Conservation (phyloP, 208 protist genomes). For the Trypanosoma avium region DNA sequence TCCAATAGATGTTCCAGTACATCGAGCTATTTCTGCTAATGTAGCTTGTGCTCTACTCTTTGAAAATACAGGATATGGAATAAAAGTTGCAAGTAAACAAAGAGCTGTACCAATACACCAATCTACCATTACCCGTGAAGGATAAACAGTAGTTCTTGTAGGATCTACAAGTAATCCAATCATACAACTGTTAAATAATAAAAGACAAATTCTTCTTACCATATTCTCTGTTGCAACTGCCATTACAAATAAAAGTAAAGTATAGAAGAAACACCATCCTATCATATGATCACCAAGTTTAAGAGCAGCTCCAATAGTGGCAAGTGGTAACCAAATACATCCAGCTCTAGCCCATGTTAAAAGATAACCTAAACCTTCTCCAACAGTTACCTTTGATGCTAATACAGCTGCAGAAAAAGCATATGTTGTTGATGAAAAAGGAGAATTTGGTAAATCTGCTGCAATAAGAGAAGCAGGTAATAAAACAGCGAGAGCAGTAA, state of each 20-base stretch:
- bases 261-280: conserved; percentile 80
- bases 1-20: conserved; percentile 67
- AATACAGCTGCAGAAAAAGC: conserved; percentile 64
- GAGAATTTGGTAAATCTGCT: conserved; percentile 36
- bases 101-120: conserved; percentile 82
- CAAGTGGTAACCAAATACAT: conserved; percentile 74
- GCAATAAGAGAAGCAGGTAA: conserved; percentile 67
- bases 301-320: conserved; percentile 62
- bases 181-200: conserved; percentile 87
- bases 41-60: conserved; percentile 53
- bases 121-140: conserved; percentile 83
- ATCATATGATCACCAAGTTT: conserved; percentile 59
- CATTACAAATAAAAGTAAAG: conserved; percentile 73
- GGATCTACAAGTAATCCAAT: conserved; percentile 58
- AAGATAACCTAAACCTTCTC: conserved; percentile 76
- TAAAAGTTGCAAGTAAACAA: conserved; percentile 63
- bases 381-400: conserved; percentile 62
- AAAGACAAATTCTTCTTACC: conserved; percentile 73
- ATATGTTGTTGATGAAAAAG: conserved; percentile 70
- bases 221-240: conserved; percentile 73
- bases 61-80: conserved; percentile 83
- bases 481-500: conserved; percentile 66
- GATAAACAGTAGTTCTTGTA: conserved; percentile 35
- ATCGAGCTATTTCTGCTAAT: conserved; percentile 50
- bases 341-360: conserved; percentile 69